Base-by-base conservation (phyloP, 2,329 filamentous ascomycete genomes). In the Microsporum audouinii region DNA sequence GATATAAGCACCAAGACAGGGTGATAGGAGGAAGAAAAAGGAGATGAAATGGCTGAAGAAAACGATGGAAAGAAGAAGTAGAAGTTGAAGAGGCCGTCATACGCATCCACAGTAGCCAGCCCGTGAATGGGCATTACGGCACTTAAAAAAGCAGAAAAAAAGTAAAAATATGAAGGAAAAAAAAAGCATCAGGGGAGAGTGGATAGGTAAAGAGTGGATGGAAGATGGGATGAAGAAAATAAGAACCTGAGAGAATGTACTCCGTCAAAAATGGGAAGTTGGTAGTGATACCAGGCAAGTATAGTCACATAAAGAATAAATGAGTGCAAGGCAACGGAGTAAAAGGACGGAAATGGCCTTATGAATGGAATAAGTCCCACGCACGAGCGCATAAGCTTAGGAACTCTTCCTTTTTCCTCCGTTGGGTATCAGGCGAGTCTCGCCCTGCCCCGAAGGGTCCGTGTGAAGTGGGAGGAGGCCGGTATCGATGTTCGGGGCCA, bases 331-430 rank as follows among this genome's bases (percentile, higher is more conserved):
- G 23, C 17, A n/a, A 29, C 8, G 39, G 5, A 23, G 23, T 36
- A 38, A 5, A 57, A 33, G 5, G 5, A 41, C 5, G 39, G 34
- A 41, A 23, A 57, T 2, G 17, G 38, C 7, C 5, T 83, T 77
- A 96, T 64, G 91, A 96, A 78, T 97, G 94, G 75, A 97, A 96
- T 33, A 99, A 76, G 77, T 99, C 94, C 94, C 94, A 99, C 6
- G 94, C 94, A 69, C 89, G 82, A 67, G 89, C 85, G 72, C 92
- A 96, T 57, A 97, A 78, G 61, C 83, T 80, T 65, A 99, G 78
- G 71, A 99, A 99, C 72, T 96, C 90, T 49, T 96, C 91, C 71
- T 91, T 91, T 84, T 97, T 97, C 70, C 83, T 86, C 68, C 84
- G 82, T 72, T 89, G 87, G 4, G 86, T 89, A 68, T 94, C 91